Conservation (phyloP, 1,284 basidiomycete genomes). For the Ganoderma boninense region DNA sequence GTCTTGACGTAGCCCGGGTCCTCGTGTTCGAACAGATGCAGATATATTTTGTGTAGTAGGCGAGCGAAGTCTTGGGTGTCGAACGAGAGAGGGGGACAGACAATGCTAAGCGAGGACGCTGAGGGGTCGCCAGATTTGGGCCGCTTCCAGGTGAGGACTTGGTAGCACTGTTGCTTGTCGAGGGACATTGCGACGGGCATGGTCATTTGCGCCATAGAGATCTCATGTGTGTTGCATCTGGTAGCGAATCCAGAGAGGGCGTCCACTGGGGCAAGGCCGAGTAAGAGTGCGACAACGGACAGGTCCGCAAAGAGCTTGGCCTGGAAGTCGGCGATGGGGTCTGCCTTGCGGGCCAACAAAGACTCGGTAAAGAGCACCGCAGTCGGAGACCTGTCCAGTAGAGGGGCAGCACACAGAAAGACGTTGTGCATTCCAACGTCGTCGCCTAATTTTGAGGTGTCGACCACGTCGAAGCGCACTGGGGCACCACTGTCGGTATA, state of each 20-base stretch:
- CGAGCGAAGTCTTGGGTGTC: slow-evolving; percentile 46
- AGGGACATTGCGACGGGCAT: too few species aligned
- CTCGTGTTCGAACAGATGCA: slow-evolving; percentile 55
- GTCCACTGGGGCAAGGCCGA: slow-evolving; percentile 51
- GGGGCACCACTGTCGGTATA: slow-evolving; percentile 47
- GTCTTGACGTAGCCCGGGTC: slow-evolving; percentile 24
- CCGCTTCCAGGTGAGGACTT: slow-evolving; percentile 53
- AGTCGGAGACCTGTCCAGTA: slow-evolving; percentile 43
- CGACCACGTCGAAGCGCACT: slow-evolving; percentile 57
- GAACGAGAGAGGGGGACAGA: slow-evolving; percentile 31
- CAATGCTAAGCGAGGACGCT: slow-evolving; percentile 3
- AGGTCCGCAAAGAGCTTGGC: slow-evolving; percentile 49
- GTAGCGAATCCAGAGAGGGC: slow-evolving; percentile 53
- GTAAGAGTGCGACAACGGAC: slow-evolving; percentile 48
- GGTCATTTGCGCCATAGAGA: slow-evolving; percentile 32
- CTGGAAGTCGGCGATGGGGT: slow-evolving; percentile 43
- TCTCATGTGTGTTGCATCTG: slow-evolving; percentile 53
- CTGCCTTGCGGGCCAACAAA: slow-evolving; percentile 40
- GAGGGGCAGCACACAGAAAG: slow-evolving; percentile 47
- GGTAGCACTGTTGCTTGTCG: slow-evolving; percentile 49
- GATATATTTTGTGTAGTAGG: slow-evolving; percentile 57
- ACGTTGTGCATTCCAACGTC: slow-evolving; percentile 60
- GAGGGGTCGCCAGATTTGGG: slow-evolving; percentile 40
- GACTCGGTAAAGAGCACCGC: slow-evolving; percentile 54
- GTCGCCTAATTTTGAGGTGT: slow-evolving; percentile 63